phyloP scores from a whole-genome alignment of 2,329 filamentous ascomycete genomes.

The Pseudogymnoascus sp. region DNA sequence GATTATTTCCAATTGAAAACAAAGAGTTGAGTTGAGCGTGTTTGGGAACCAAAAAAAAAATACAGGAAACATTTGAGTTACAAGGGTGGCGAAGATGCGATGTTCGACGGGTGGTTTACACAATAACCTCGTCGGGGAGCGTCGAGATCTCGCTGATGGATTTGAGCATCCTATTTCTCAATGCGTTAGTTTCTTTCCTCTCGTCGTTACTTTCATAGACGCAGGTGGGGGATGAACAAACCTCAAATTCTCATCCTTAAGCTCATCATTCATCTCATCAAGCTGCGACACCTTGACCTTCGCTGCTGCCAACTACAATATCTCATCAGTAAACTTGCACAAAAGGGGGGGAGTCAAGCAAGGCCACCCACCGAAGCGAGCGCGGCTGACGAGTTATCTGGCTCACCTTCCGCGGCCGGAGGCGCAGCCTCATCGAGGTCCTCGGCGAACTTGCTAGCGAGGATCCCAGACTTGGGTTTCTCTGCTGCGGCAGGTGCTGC shows the following conservation, averaged over 20 bases:
- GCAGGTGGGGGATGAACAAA: too few species aligned
- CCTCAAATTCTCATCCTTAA: constrained; percentile 47
- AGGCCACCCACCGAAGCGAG: constrained; percentile 55
- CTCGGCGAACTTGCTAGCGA: constrained; percentile 45
- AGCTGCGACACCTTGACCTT: constrained; percentile 30
- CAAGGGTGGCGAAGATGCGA: not conserved
- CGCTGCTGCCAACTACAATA: constrained; percentile 28
- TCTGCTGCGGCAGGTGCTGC: constrained; percentile 14
- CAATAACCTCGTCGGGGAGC: not conserved
- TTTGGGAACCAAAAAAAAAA: constrained; percentile 13
- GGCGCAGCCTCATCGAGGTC: constrained; percentile 30
- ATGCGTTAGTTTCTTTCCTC: too few species aligned
- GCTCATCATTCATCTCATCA: constrained; percentile 48
- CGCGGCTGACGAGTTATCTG: constrained; percentile 57
- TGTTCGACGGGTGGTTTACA: not conserved
- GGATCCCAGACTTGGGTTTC: not conserved
- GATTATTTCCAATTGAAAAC: not conserved
- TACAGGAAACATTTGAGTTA: constrained; percentile 9
- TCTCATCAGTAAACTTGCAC: constrained; percentile 16
- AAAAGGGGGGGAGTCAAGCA: constrained; percentile 6
- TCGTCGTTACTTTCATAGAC: too few species aligned
- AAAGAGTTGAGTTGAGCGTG: constrained; percentile 13
- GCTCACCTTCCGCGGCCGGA: constrained; percentile 49
- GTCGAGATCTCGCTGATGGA: constrained; percentile 28
- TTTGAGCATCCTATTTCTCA: constrained; percentile 29